Evolutionary conservation across 140 eudicot species (phyloP).

Genomic region (Flaveria floridana): DNA sequence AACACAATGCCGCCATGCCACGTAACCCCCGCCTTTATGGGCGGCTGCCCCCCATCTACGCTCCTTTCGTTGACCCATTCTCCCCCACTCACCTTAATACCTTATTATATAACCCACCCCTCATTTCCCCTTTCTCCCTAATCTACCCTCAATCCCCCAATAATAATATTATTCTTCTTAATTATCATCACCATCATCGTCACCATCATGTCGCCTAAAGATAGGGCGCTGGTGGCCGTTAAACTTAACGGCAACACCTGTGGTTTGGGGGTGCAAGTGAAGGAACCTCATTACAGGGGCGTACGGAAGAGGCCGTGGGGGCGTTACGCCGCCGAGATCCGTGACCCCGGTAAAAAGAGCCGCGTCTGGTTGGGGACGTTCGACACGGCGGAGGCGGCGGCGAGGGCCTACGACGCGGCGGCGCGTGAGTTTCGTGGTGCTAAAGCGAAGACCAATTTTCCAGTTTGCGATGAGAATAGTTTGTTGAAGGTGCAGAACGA

Average conservation of each 20-base stretch:
- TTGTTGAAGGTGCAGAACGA: constrained; percentile 16
- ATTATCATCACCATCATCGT: background rate
- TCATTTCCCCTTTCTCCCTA: constrained; percentile 30
- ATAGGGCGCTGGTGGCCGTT: constrained; percentile 22
- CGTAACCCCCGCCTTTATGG: constrained; percentile 45
- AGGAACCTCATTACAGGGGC: constrained; percentile 52
- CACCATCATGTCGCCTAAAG: constrained; percentile 38
- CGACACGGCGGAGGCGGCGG: constrained; percentile 73
- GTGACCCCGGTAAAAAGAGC: constrained; percentile 64
- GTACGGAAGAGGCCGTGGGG: constrained; percentile 76
- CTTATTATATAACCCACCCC: constrained; percentile 33
- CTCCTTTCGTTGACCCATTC: constrained; percentile 37
- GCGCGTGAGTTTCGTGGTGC: constrained; percentile 61
- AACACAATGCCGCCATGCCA: constrained; percentile 45
- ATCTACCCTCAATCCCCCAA: constrained; percentile 12
- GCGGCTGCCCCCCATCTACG: constrained; percentile 47
- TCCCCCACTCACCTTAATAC: background rate
- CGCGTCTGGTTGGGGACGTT: constrained; percentile 77
- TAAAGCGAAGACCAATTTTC: constrained; percentile 63
- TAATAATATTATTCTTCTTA: too few species aligned
- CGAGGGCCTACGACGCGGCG: constrained; percentile 63
- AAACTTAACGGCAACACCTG: constrained; percentile 21
- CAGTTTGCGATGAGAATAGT: constrained; percentile 18
- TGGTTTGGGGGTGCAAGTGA: constrained; percentile 19
- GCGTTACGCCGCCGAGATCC: constrained; percentile 75